Evolutionary conservation across 495 filamentous ascomycete species (phyloP), one percentile per base, ranked within the genome.

Genomic region (Rusavskia elegans): DNA sequence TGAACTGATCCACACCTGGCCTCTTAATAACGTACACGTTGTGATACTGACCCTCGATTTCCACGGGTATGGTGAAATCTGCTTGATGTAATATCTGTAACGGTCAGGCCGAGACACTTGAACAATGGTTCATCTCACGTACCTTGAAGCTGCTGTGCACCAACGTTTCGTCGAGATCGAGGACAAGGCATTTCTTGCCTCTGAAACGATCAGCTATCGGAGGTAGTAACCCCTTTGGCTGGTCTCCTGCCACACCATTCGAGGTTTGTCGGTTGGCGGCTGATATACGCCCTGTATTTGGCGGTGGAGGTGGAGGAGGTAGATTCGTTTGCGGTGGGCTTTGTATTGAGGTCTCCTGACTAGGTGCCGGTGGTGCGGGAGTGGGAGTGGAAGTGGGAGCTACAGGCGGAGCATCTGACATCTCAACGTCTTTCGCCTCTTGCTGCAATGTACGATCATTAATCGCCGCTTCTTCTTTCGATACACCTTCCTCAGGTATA

Each of bases 81-180:
- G 92, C 93, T 71, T 96, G 90, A 57, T 97, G 87, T 42, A 99
- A 78, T 57, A 97, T 89, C 92, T 98, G 57, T 19, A 49, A 39
- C 55, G 11, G 56, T 72, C 60, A 63, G 67, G 17, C 37, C 17
- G 29, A 21, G 17, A 3, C 21, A 27, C 49, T 17, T 11, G 7
- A 49, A 17, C 5, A 48, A 40, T 30, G 41, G 16, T 42, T 39
- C 20, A 36, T 39, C 53, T 11, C 35, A 29, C 64, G 60, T 68
- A 95, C 92, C 81, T 99, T 99, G 68, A 99, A 99, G 60, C 92
- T 97, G 66, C 92, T 97, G 67, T 99, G 92, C 20, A 99, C 92
- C 36, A 99, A 69, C n/a, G 93, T 99, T 66, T 99, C 92, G 57
- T 99, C 92, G 44, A 99, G 69, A 70, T 99, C 92, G 23, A 99